Conservation (phyloP, 768 basidiomycete genomes). For the Vararia minispora region DNA sequence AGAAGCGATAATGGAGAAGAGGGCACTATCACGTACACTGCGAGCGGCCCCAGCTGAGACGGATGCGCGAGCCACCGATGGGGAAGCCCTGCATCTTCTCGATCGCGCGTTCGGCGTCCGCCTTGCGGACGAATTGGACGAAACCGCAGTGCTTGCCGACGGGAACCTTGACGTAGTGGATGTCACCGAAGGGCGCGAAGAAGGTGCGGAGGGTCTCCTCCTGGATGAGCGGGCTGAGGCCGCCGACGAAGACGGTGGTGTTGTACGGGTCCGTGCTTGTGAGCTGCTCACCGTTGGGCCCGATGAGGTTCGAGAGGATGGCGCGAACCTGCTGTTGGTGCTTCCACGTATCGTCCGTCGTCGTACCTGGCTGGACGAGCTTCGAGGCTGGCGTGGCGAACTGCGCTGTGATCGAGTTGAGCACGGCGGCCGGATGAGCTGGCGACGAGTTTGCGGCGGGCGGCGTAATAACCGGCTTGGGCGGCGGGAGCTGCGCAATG, state of each 20-base stretch:
- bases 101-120: constrained; percentile 85
- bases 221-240: constrained; percentile 75
- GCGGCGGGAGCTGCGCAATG: constrained; percentile 38
- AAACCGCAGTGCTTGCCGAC: constrained; percentile 94
- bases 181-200: constrained; percentile 87
- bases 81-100: constrained; percentile 97
- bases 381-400: constrained; percentile 35
- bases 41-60: constrained; percentile 88
- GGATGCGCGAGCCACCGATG: constrained; percentile 83
- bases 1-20: background rate
- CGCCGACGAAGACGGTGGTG: constrained; percentile 92
- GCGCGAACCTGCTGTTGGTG: constrained; percentile 77
- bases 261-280: constrained; percentile 93
- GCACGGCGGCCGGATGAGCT: constrained; percentile 3
- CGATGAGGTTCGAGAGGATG: constrained; percentile 73
- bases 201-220: constrained; percentile 89
- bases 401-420: constrained; percentile 26
- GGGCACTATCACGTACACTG: constrained; percentile 50
- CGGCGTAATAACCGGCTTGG: constrained; percentile 15
- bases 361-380: constrained; percentile 36
- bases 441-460: constrained; percentile 3
- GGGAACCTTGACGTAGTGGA: constrained; percentile 95
- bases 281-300: constrained; percentile 77
- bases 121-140: constrained; percentile 88
- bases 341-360: constrained; percentile 73